Evolutionary conservation across 805 yeast genomes (phyloP), one percentile per base, ranked within the genome.

Genomic region (Kodamaea sagamina): DNA sequence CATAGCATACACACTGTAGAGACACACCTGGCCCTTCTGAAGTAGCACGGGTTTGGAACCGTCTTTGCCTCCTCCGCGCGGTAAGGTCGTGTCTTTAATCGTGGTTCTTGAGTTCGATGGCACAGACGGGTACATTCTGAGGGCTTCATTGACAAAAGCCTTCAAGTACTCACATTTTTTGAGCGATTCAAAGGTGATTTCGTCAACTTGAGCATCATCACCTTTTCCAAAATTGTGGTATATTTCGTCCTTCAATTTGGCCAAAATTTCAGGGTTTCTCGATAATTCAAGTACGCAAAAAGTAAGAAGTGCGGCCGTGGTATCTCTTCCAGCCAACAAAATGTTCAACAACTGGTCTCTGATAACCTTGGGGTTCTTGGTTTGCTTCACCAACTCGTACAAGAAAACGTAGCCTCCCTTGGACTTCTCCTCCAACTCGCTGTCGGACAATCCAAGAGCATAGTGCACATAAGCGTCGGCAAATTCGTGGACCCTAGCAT

Each of bases 251-350:
- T 54, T 59, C 48, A 68, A 61, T 43, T 61, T 65, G 15, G 49
- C 52, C 54, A 53, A 66, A 8, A 65, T 42, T n/a, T 53, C 48
- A 6, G 66, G 71, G 47, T 65, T 54, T 50, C 67, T 56, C 2
- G 72, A 54, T 39, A 68, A 58, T 51, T 67, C 71, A 39, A 53
- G 64, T 39, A 66, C 47, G 6, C 61, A 47, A 43, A 65, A 65
- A 18, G 71, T 63, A 46, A 67, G 56, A 42, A 65, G 57, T 1
- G 69, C 72, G 10, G 73, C 73, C 17, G 73, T 68, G 24, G 73
- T 68, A 50, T 68, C 73, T 59, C 73, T 65, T 12, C 72, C 73
- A 29, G 73, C 73, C 26, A 68, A 52, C 57, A 68, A 60, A 36
- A 68, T 68, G 45, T 68, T 68, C 49, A 68, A 62, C 46, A 65